Percentiles rank a stretch among this genome's conserved stretches.
Evolutionary conservation across 805 yeast species (phyloP).

Genomic region (Saccharomycopsis fermentans): DNA sequence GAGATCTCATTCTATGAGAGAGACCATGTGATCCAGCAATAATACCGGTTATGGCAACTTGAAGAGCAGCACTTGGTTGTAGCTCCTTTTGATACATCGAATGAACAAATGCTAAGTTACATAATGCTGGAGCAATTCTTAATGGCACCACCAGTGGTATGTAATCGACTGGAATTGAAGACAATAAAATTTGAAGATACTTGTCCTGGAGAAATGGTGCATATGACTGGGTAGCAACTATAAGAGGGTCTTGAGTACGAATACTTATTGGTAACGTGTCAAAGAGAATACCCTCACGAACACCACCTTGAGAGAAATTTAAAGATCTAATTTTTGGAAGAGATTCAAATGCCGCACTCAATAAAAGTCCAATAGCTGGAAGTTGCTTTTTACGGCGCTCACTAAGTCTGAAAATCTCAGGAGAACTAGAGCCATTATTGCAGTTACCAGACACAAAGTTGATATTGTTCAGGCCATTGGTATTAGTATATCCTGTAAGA

Average conservation of each 20-base stretch:
- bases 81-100: constrained; percentile 68
- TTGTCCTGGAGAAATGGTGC: constrained; percentile 55
- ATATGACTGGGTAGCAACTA: constrained; percentile 61
- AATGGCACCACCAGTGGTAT: constrained; percentile 49
- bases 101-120: constrained; percentile 67
- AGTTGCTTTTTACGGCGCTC: constrained; percentile 55
- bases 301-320: constrained; percentile 68
- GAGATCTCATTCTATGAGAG: constrained; percentile 59
- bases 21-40: constrained; percentile 70
- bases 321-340: constrained; percentile 51
- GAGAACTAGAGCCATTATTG: constrained; percentile 14
- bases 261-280: constrained; percentile 48
- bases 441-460: background rate
- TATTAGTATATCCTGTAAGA: background rate
- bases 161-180: constrained; percentile 44
- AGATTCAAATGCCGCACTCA: constrained; percentile 52
- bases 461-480: constrained; percentile 4
- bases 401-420: constrained; percentile 49
- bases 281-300: constrained; percentile 65
- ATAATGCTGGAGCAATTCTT: constrained; percentile 59
- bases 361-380: constrained; percentile 57
- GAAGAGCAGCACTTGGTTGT: constrained; percentile 65
- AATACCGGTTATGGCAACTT: constrained; percentile 63
- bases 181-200: constrained; percentile 42
- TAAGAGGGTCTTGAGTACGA: constrained; percentile 56